Evolutionary conservation across 148 eudicot species (phyloP), one percentile per base, ranked within the genome.

Genomic region (Rhododendron griersonianum): DNA sequence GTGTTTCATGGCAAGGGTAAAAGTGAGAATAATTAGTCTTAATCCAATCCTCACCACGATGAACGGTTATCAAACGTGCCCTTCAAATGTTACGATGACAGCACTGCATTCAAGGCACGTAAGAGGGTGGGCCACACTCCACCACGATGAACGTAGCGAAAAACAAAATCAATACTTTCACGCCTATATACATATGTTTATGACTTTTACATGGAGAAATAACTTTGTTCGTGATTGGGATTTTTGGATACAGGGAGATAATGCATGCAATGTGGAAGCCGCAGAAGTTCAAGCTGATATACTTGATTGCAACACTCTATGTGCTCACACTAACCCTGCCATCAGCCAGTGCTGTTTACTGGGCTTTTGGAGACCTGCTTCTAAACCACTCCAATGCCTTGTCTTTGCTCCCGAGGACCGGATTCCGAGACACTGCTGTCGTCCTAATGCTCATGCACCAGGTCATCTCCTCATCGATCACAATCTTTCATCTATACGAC

Each of bases 181-280:
- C 15, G 15, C 57, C 18, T 53, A 53, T 53, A 3, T 3, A 53
- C 6, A 18, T 57, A n/a, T 57, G 23, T 57, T 55, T n/a, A n/a
- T 23, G 0, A 21, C 28, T 63, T 65, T 65, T 69, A 4, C 35
- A n/a, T 45, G 50, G 14, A 37, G 9, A 75, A 30, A 35, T 10
- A 53, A 61, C 48, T 80, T 33, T 44, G 11, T 7, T 47, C n/a
- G 4, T 8, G 11, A 59, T 33, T 35, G 53, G 39, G 21, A 11
- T 7, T 7, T 13, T 11, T 18, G 8, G 50, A 0, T 82, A 84
- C 74, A 95, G 98, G 88, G 96, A 93, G 84, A 95, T 94, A 87
- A 94, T 94, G 98, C 98, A 94, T 67, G 98, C 98, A 2, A 94
- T 94, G 96, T 94, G 96, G 96, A 94, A 94, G 85, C 97, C 97